Evolutionary conservation across 2,329 filamentous ascomycete species (phyloP), one percentile per base, ranked within the genome.

Genomic region (Hymenoscyphus albidus): DNA sequence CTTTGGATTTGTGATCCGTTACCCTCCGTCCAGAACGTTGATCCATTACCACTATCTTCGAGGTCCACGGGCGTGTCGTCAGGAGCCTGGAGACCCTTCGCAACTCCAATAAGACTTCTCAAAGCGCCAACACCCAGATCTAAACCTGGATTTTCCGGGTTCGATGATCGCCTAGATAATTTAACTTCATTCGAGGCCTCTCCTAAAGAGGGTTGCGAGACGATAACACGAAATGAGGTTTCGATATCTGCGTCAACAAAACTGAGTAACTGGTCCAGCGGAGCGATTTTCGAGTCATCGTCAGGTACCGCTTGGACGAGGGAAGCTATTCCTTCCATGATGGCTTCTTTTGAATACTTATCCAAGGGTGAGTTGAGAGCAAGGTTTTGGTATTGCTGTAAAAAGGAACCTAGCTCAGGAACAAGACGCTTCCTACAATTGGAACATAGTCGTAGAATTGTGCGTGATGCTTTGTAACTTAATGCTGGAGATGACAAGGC

Each of bases 361-460:
- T 93, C 89, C 10, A 91, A 79, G 7, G 83, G 83, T n/a, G 79
- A 78, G 60, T 81, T 81, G 27, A 77, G 77, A n/a, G 85, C 79
- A 60, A 93, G 84, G n/a, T 81, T 80, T 64, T 84, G 80, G 73
- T 93, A 94, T 72, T 93, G 88, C 38, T 84, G 80, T 56, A 95
- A 78, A 72, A 96, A 93, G 0, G 85, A 84, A 59, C 80, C 79
- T 3, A 89, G 82, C 71, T 94, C 88, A 0, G 83, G 78, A 5
- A 87, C 85, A n/a, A 96, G 79, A 61, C 87, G 83, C 32, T 80
- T 80, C 44, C 91, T 85, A 68, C 91, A 95, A 38, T 90, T 90
- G 0, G 87, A 91, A 73, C 91, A 94, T 1, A 95, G 82, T 5
- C 84, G 85, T 39, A 84, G 81, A 42, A 96, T 93, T 0, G 91